Base-by-base conservation (phyloP, 345 rosid species). In the Rhodamnia rubescens region DNA sequence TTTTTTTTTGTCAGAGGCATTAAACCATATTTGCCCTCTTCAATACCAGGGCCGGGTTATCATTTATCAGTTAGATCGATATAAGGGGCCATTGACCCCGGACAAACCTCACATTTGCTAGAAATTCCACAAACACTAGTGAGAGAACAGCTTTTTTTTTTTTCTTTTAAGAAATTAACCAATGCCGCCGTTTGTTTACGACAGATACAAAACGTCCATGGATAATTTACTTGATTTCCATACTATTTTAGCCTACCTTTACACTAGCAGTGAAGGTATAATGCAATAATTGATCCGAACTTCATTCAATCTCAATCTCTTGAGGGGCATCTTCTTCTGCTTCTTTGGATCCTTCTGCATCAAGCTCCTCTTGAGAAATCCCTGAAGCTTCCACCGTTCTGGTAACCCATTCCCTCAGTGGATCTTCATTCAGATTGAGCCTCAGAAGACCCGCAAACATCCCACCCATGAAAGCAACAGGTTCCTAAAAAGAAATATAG, bases 381-480 rank as follows among this genome's bases (percentile, higher is more conserved):
- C 91, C 93, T 49, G 95, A 87, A 1, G 94, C 91, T 87, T 94
- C 95, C 21, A 89, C 94, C 1, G 96, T 91, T 85, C 93, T 92
- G 4, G 90, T 57, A 53, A 94, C 92, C 96, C 96, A 94, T 87
- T 94, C 95, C 86, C 91, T 94, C 16, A 93, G 90, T 24, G 96
- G 96, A 69, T 94, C 96, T 84, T 94, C 96, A 29, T 92, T 89
- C 86, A 94, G 86, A 90, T 94, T 93, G 74, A 92, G 95, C 91
- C 93, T 91, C 85, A 92, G 85, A 85, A 94, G 85, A 84, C 96
- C 95, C 1, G 95, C 95, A 89, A 94, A 94, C 85, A 94, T 85
- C 58, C 96, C 96, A 13, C 94, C 95, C 89, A 91, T 14, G 81
- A 94, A 94, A 44, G 95, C 96, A 56, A 92, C 92, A 1, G 96